These are phyloP conservation scores for Cucumis melo DNA, from an alignment of 306 rosid genomes.

Conservation along the genomic window DNA sequence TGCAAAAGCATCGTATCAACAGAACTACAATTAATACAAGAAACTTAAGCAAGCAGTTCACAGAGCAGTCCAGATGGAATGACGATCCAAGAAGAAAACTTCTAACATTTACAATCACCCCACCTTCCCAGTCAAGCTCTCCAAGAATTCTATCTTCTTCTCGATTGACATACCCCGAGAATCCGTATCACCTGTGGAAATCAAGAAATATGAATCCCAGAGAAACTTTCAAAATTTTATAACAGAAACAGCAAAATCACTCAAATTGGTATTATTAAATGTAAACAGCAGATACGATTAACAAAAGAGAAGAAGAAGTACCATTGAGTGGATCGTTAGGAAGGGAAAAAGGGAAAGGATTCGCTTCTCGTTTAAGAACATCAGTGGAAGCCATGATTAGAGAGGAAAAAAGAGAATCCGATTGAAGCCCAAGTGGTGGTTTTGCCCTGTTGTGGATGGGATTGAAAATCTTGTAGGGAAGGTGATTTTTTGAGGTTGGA, in stretches of 20 bases:
- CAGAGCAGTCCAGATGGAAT: background rate
- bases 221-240: background rate
- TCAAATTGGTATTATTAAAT: background rate
- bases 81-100: too few species aligned
- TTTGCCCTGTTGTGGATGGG: background rate
- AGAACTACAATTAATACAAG: background rate
- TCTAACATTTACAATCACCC: background rate
- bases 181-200: constrained; percentile 6
- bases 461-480: background rate
- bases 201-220: background rate
- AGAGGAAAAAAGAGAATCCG: background rate
- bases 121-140: constrained; percentile 71
- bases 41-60: background rate
- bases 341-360: constrained; percentile 19
- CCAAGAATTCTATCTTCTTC: constrained; percentile 72
- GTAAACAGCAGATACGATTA: background rate
- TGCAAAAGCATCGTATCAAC: background rate
- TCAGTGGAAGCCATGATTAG: constrained; percentile 38
- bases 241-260: background rate
- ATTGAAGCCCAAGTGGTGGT: background rate
- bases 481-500: background rate
- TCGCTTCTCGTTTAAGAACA: constrained; percentile 31
- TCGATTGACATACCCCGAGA: constrained; percentile 55
- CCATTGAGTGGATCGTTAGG: constrained; percentile 25
- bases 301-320: background rate